Percentiles rank a stretch among this genome's conserved stretches.
These are phyloP conservation scores for Linum trigynum DNA, from an alignment of 345 rosid genomes.

Conservation along the genomic window DNA sequence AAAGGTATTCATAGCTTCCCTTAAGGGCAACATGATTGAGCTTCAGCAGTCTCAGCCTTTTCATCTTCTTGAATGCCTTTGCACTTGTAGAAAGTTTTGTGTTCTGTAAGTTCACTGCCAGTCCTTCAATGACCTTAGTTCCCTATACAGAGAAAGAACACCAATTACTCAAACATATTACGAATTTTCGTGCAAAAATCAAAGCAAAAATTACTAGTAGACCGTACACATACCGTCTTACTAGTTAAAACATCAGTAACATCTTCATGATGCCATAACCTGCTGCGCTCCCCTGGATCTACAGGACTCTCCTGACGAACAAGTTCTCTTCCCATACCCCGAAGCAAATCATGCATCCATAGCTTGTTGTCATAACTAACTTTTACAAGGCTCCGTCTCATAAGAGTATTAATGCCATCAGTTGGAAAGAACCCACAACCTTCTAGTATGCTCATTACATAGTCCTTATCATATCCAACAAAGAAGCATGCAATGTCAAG, in stretches of 20 bases:
- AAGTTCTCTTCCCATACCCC: constrained; percentile 22
- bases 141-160: constrained; percentile 12
- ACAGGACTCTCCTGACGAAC: constrained; percentile 7
- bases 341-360: constrained; percentile 16
- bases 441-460: constrained; percentile 11
- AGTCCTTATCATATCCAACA: constrained; percentile 5
- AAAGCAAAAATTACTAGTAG: background rate
- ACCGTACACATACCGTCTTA: constrained; percentile 5
- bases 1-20: constrained; percentile 2
- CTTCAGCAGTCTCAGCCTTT: constrained; percentile 14
- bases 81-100: background rate
- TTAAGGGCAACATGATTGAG: background rate
- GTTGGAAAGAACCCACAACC: constrained; percentile 10
- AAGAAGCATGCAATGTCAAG: constrained; percentile 27
- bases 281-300: constrained; percentile 16
- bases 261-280: constrained; percentile 20
- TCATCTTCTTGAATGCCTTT: constrained; percentile 15
- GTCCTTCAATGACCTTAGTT: constrained; percentile 17
- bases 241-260: constrained; percentile 8
- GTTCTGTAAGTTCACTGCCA: background rate
- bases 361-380: constrained; percentile 1
- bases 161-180: background rate
- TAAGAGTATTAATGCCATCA: constrained; percentile 9
- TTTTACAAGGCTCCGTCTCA: constrained; percentile 5
- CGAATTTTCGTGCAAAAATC: background rate